phyloP scores from a whole-genome alignment of 2,329 filamentous ascomycete genomes.

The Phaeosphaeriaceae sp. region DNA sequence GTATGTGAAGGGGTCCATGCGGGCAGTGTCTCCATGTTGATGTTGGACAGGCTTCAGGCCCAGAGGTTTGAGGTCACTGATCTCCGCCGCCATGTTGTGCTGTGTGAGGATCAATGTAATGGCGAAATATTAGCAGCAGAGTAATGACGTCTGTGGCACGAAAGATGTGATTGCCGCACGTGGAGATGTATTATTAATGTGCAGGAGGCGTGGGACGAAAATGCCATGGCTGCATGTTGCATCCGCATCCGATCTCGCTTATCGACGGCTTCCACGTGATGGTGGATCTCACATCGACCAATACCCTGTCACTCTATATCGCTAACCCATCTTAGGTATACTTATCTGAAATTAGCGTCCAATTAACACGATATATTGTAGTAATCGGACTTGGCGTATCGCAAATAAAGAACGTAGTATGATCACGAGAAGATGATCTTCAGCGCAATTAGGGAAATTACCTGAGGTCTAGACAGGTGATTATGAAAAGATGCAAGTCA shows the following conservation, averaged over 20 bases:
- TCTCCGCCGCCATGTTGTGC: constrained; percentile 29
- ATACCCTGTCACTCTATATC: not conserved
- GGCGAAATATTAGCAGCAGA: constrained; percentile 2
- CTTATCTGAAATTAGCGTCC: too few relatives aligned
- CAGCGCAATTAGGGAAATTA: too few relatives aligned
- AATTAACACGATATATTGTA: too few relatives aligned
- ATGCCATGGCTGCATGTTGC: constrained; percentile 2
- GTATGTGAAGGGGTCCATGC: constrained; percentile 28
- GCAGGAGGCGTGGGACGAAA: constrained; percentile 4
- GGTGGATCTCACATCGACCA: not conserved
- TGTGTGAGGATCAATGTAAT: constrained; percentile 6
- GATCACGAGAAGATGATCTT: too few relatives aligned
- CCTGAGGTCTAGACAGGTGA: too few relatives aligned
- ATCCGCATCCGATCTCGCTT: constrained; percentile 9
- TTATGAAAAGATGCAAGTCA: too few relatives aligned
- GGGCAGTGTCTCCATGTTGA: constrained; percentile 24
- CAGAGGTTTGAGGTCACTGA: constrained; percentile 36
- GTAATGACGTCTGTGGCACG: constrained; percentile 15
- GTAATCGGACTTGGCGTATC: too few relatives aligned
- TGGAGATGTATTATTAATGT: constrained; percentile 17
- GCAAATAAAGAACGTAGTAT: too few relatives aligned
- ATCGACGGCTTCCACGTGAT: constrained; percentile 11
- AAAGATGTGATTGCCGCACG: constrained; percentile 1
- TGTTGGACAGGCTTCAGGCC: constrained; percentile 35
- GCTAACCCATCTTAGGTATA: too few relatives aligned